Base-by-base conservation (phyloP, 2,329 filamentous ascomycete genomes). In the Neoascochyta sp. region DNA sequence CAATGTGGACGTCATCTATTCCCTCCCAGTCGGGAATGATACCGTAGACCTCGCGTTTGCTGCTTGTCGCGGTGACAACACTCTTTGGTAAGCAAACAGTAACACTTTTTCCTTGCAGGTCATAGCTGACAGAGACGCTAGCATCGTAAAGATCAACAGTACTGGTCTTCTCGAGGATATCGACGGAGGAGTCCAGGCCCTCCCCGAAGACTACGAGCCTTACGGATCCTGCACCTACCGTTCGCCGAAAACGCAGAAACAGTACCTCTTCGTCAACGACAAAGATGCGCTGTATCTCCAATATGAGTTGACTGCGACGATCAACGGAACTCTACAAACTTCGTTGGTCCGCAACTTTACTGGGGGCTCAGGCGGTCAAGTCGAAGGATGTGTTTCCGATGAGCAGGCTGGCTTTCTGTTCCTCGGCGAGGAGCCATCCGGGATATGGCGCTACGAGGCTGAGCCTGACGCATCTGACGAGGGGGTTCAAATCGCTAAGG, bases 181-280 rank as follows among this genome's bases (percentile, higher is more conserved):
- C 16, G 24, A 63, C 2, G 71, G 71, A 1, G 71, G 71, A 9
- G 50, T 48, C 5, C 72, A 75, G n/a, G 57, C 67, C 0, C 66
- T 67, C 0, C 63, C 67, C 2, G 50, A 64, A 1, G 63, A 65
- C 36, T 74, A 69, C 41, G 56, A 61, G 1, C 68, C 73, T 22
- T 75, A 75, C 45, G 73, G 72, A 10, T 75, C 71, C 5, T 76
- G 54, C 39, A 65, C 64, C 15, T 76, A 75, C 50, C 67, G 53
- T 9, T 76, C 73, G 1, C 60, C 49, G 5, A 67, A 51, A 17
- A 67, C 65, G 0, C 64, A 63, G 14, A 73, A 69, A 41, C 68
- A 74, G 21, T 74, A 74, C 33, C 65, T 76, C 13, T 75, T 75
- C 29, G 71, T 75, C 37, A 76, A 76, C 41, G 67, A 69, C 28